Evolutionary conservation across 257 asterid species (phyloP), one percentile per base, ranked within the genome.

Genomic region (Primulina eburnea): DNA sequence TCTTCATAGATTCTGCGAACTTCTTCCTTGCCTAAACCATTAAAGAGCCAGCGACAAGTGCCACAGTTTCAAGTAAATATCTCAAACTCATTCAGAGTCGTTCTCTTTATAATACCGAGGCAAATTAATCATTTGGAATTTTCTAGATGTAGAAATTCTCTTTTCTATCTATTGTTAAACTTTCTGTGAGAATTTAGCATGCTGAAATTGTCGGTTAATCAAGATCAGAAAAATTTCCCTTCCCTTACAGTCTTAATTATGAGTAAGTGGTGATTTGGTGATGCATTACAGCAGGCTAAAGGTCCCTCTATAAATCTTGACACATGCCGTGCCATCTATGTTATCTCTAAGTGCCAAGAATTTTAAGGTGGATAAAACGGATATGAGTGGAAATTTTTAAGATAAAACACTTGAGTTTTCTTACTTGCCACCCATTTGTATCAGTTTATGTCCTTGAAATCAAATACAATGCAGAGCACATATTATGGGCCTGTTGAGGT

Each of bases 51-150:
- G 40, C 77, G 66, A 30, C 76, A 58, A 56, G 74, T 66, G 53
- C 87, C 92, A 4, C 79, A 80, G 28, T 80, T 83, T 79, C 88
- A 80, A 63, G 98, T 92, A 84, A 83, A 63, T 65, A 47, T n/a
- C 75, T 52, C 14, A 7, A 65, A 35, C 59, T 69, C 60, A 55
- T 35, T 43, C 34, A 8, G 55, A 12, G 29, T 7, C 11, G 2
- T 57, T 60, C 60, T 18, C 30, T 58, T 50, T 16, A 29, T 24
- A 37, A 7, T 20, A 52, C 20, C 0, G 8, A 14, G 20, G 21
- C 57, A 16, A 4, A 50, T 16, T 16, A 16, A 50, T 50, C 21
- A 1, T 43, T 11, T 50, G 7, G 57, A 16, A 50, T 50, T 50
- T 50, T 50, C 57, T 50, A 4, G 14, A 50, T 17, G 21, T 14